phyloP scores from a whole-genome alignment of 2,329 filamentous ascomycete species.

The Lachnellula subtilissima region DNA sequence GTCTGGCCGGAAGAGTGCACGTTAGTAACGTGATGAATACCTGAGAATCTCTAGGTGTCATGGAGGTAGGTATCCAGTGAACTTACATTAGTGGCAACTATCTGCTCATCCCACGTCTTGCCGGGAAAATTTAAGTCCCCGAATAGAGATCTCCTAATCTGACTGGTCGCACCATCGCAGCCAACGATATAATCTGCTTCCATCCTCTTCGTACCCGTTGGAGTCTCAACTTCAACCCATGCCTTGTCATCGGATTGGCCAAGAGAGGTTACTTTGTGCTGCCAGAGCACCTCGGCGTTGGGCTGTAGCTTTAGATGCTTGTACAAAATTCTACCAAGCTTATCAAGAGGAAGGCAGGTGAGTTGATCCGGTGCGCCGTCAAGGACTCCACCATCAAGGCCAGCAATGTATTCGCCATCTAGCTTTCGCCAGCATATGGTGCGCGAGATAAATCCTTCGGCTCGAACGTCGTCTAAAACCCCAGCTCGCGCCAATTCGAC shows the following conservation, averaged over 20 bases:
- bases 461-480: not conserved
- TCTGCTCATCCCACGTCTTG: constrained; percentile 55
- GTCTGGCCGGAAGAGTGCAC: constrained; percentile 37
- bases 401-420: not conserved
- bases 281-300: constrained; percentile 39
- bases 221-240: constrained; percentile 35
- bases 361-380: constrained; percentile 34
- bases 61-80: not conserved
- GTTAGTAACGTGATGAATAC: too few relatives aligned
- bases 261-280: constrained; percentile 42
- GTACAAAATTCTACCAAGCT: constrained; percentile 38
- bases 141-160: constrained; percentile 46
- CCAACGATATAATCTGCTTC: constrained; percentile 51
- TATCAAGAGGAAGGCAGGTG: constrained; percentile 40
- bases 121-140: constrained; percentile 50
- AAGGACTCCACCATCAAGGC: constrained; percentile 23
- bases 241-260: constrained; percentile 46
- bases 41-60: too few relatives aligned
- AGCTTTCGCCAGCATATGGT: not conserved
- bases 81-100: constrained; percentile 56
- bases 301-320: constrained; percentile 33
- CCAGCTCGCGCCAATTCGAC: not conserved
- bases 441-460: not conserved
- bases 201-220: constrained; percentile 29
- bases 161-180: constrained; percentile 50